phyloP scores from a whole-genome alignment of 768 basidiomycete genomes.

The Mycena galopus region DNA sequence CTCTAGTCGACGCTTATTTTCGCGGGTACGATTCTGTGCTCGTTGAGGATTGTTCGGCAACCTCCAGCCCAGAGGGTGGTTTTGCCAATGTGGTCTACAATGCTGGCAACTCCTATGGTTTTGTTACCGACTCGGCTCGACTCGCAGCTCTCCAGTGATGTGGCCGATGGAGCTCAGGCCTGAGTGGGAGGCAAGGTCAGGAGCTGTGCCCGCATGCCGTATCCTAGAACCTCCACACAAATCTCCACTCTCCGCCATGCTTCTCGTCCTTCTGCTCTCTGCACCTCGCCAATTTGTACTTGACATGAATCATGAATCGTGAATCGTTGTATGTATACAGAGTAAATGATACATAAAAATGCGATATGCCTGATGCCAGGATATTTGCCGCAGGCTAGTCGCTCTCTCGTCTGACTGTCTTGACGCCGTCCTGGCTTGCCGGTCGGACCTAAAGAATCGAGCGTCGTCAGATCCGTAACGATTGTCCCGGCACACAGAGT shows the following conservation, averaged over 20 bases:
- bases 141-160: conserved; percentile 40
- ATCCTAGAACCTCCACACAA: no score
- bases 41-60: conserved; percentile 71
- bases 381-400: neutral
- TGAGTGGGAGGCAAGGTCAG: no score
- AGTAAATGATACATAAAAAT: conserved; percentile 18
- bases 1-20: conserved; percentile 73
- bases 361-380: neutral
- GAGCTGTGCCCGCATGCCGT: no score
- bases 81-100: conserved; percentile 73
- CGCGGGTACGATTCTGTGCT: conserved; percentile 75
- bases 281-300: no score
- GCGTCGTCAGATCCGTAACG: neutral
- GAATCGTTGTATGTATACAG: conserved; percentile 7
- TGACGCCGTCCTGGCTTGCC: conserved; percentile 31
- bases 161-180: no score
- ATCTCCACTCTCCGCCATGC: no score
- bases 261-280: no score
- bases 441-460: conserved; percentile 44
- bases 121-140: conserved; percentile 56
- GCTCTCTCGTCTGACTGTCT: neutral
- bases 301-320: conserved; percentile 27
- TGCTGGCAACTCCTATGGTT: conserved; percentile 66
- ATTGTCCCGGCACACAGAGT: neutral
- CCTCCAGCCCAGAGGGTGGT: conserved; percentile 69